Base-by-base conservation (phyloP, 257 asterid species). In the Salvia splendens region DNA sequence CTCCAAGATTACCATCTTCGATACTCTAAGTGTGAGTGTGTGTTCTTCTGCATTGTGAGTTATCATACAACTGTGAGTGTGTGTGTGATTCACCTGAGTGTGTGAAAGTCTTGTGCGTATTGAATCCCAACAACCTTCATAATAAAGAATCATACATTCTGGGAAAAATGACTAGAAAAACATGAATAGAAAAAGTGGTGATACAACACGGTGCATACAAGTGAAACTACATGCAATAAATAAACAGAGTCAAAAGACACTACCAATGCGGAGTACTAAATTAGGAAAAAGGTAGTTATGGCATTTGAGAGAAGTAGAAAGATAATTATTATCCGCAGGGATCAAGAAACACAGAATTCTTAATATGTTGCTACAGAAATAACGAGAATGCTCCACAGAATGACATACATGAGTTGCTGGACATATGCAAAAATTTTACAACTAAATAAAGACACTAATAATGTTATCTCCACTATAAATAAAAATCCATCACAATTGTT, bases 121-220 rank as follows among this genome's bases (percentile, higher is more conserved):
- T n/a, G n/a, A n/a, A n/a, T n/a, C n/a, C n/a, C n/a, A n/a, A n/a
- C n/a, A n/a, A 94, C 95, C 99, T 94, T 82, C 69, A 46, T 14
- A 68, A 72, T 42, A 73, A 17, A 51, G 58, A 45, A 65, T 61
- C 16, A 62, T 53, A 43, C 12, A 20, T 24, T 57, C 1, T 62
- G 6, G 28, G 36, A 14, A 43, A 61, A 10, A 14, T 33, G 20
- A 14, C 58, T 55, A 33, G 24, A 14, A 47, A 65, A 70, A 59
- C 42, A 12, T 59, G 52, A 67, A 32, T 14, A 32, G 24, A 53
- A 17, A 51, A 52, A 65, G 3, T 45, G 12, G 30, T 58, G 49
- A 49, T 49, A 66, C 70, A 61, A 50, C 6, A 50, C 57, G 3
- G 40, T 17, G 40, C 62, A 28, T 6, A 59, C 28, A 69, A 68